These are phyloP conservation scores for Sporothrix variecibatus DNA, from an alignment of 2,329 filamentous ascomycete genomes.

Conservation along the genomic window DNA sequence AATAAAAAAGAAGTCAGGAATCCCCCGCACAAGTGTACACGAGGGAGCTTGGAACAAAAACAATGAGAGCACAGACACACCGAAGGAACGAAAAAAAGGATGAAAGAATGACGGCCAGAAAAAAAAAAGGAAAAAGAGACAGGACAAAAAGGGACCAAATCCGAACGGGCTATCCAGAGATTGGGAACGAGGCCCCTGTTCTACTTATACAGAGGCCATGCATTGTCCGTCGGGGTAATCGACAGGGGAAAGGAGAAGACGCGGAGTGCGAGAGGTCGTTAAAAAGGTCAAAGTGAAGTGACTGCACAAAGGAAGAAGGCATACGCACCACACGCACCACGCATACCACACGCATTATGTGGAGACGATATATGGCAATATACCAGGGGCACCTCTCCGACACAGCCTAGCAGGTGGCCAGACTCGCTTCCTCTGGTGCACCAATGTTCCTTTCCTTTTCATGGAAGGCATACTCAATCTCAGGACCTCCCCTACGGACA, in stretches of 20 bases:
- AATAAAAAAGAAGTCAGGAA: background rate
- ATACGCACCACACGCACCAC: background rate
- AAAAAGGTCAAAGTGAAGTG: too few relatives aligned
- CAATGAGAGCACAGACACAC: background rate
- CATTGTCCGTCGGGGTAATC: background rate
- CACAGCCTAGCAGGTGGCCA: background rate
- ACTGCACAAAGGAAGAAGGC: background rate
- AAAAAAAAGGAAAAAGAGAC: background rate
- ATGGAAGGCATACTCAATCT: background rate
- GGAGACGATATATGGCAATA: constrained; percentile 16
- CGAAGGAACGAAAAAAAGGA: background rate
- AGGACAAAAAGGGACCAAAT: background rate
- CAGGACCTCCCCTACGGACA: constrained; percentile 17
- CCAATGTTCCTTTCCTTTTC: background rate
- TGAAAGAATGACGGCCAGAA: background rate
- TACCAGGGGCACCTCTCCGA: constrained; percentile 5
- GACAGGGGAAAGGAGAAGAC: background rate
- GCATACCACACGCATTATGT: background rate
- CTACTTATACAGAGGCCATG: constrained; percentile 12
- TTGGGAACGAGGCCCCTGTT: background rate
- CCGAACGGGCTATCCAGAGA: background rate
- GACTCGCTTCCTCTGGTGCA: background rate
- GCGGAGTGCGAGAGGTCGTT: background rate
- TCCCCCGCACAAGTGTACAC: background rate
- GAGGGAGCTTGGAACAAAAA: background rate